These are phyloP conservation scores for Epichloe coenophiala DNA, from an alignment of 2,329 filamentous ascomycete species.

Conservation along the genomic window DNA sequence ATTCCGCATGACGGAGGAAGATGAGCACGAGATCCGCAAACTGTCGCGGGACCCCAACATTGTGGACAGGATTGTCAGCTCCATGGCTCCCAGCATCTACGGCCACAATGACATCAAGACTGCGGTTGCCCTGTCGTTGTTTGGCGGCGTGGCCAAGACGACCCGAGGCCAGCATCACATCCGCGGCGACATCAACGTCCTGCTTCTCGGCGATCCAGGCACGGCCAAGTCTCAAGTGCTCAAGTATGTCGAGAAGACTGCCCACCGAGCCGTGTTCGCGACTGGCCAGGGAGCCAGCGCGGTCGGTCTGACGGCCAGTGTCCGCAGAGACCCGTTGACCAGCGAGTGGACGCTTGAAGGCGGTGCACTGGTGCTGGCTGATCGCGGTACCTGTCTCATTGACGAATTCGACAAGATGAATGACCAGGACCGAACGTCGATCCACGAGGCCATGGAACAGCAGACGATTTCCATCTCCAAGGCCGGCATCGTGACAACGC, in stretches of 20 bases:
- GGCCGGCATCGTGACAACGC: constrained; percentile 91
- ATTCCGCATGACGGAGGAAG: constrained; percentile 88
- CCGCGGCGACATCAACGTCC: constrained; percentile 93
- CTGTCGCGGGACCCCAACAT: constrained; percentile 85
- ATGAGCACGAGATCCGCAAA: constrained; percentile 79
- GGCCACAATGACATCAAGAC: constrained; percentile 96
- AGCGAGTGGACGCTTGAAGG: constrained; percentile 97
- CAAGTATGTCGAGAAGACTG: constrained; percentile 96
- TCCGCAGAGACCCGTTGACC: constrained; percentile 87
- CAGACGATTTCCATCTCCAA: constrained; percentile 99
- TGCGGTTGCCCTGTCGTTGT: constrained; percentile 82
- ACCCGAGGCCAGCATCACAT: constrained; percentile 83
- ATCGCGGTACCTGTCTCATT: constrained; percentile 88
- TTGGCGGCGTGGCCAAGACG: constrained; percentile 85
- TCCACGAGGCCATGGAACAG: constrained; percentile 99
- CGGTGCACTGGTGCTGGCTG: constrained; percentile 85
- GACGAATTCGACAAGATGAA: constrained; percentile 99
- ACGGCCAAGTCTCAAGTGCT: constrained; percentile 96
- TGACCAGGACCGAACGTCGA: constrained; percentile 92
- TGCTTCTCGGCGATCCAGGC: constrained; percentile 90
- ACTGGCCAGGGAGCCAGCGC: constrained; percentile 95
- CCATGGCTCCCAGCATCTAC: constrained; percentile 94
- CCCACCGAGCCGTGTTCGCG: constrained; percentile 90
- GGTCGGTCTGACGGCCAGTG: constrained; percentile 92
- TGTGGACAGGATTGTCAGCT: constrained; percentile 81